Base-by-base conservation (phyloP, 148 eudicot genomes). In the Arbutus unedo region DNA sequence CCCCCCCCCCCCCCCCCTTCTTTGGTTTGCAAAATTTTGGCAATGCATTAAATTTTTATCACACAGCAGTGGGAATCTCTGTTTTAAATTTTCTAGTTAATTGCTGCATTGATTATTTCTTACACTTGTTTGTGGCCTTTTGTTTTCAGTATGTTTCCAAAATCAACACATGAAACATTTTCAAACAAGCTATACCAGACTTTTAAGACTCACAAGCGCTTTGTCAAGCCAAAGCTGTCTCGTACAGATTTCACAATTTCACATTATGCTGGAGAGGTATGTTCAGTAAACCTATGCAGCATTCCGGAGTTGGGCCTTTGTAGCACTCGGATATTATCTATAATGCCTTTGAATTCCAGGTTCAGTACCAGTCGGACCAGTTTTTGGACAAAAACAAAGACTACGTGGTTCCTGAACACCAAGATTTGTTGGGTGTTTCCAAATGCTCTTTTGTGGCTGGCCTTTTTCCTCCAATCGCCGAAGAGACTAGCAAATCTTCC, bases 341-440 rank as follows among this genome's bases (percentile, higher is more conserved):
- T 62, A 48, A 55, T 56, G 64, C 78, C 55, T 16, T 84, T 67
- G 56, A 45, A 67, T 78, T 81, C 83, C 88, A 97, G 99, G 99
- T 97, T 76, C 91, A 89, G 77, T 97, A 97, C 85, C 96, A 93
- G 82, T 93, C 99, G 60, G 97, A 97, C 82, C 96, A 97, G 21
- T 97, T 96, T 89, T 88, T 97, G 92, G 99, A 97, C 91, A 97
- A 94, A 86, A 97, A 97, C 87, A 97, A 97, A 85, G 99, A 97
- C 83, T 97, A 97, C 76, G 93, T 94, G 81, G 97, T 94, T 44
- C 94, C 95, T 74, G 99, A 97, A 86, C 94, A 97, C 84, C 99
- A 97, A 86, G 98, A 97, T 80, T 85, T 97, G 84, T 79, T 97
- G 87, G 70, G 90, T 88, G 89, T 91, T 90, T 97, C 99, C 77